Evolutionary conservation across 163 green algal species (phyloP).

Genomic region (Chlamydomonas reinhardtii): DNA sequence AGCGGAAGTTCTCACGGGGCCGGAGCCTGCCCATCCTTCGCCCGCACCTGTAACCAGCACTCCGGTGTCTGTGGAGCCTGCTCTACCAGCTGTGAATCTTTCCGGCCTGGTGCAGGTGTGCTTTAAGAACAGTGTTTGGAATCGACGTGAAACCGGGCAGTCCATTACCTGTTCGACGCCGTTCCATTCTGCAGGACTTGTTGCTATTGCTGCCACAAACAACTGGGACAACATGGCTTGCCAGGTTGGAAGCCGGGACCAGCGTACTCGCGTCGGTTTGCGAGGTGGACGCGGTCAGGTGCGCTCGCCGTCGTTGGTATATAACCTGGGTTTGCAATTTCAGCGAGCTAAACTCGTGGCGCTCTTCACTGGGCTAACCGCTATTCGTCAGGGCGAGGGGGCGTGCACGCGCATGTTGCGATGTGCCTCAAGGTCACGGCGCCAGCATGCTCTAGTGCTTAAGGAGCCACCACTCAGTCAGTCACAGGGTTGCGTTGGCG

Average conservation of each 20-base stretch:
- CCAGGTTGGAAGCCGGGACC: neutral
- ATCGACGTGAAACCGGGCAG: too few relatives aligned
- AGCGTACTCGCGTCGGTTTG: neutral
- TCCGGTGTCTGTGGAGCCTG: too few relatives aligned
- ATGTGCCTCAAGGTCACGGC: too few relatives aligned
- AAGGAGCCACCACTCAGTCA: too few relatives aligned
- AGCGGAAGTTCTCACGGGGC: too few relatives aligned
- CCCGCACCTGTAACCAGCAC: too few relatives aligned
- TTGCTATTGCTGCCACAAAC: slow-evolving; percentile 5
- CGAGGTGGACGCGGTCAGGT: slow-evolving; percentile 31
- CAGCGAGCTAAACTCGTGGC: neutral
- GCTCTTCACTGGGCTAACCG: too few relatives aligned
- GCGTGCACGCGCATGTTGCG: neutral
- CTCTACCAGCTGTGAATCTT: neutral
- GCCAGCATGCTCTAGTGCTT: too few relatives aligned
- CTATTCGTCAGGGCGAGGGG: neutral
- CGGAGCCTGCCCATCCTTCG: too few relatives aligned
- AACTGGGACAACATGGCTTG: slow-evolving; percentile 25
- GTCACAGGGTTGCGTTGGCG: too few relatives aligned
- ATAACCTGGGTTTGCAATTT: neutral
- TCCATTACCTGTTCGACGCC: too few relatives aligned
- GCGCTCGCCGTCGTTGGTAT: neutral
- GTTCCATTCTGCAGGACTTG: neutral
- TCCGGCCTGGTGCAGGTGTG: slow-evolving; percentile 5
- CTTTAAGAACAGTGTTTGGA: too few relatives aligned